Conservation (phyloP, 305 asterid genomes). For the Solanum aculeatissimum region DNA sequence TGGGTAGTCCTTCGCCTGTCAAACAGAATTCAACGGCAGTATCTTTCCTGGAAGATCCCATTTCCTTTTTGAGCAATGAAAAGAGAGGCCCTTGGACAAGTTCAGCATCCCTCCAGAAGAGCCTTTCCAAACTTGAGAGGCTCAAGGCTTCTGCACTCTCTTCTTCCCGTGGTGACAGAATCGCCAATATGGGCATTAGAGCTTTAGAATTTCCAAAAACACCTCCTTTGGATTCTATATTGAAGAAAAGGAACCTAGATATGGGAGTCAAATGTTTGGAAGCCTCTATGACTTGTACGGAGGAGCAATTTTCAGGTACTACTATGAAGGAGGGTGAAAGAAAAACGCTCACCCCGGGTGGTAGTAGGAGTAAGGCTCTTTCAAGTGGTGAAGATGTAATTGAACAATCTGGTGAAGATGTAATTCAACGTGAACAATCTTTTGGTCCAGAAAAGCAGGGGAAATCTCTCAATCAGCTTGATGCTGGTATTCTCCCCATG, state of each 20-base stretch:
- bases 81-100: slow-evolving; percentile 19
- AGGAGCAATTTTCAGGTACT: slow-evolving; percentile 20
- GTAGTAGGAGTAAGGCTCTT: slow-evolving; percentile 17
- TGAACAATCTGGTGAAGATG: slow-evolving; percentile 24
- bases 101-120: slow-evolving; percentile 59
- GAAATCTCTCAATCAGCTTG: slow-evolving; percentile 16
- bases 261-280: slow-evolving; percentile 15
- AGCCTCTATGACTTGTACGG: slow-evolving; percentile 14
- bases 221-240: slow-evolving; percentile 28
- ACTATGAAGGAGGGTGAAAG: slow-evolving; percentile 13
- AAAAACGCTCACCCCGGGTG: slow-evolving; percentile 6
- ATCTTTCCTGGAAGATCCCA: slow-evolving; percentile 36
- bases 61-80: slow-evolving; percentile 29
- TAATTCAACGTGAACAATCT: slow-evolving; percentile 25
- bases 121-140: slow-evolving; percentile 64
- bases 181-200: slow-evolving; percentile 38
- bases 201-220: slow-evolving; percentile 33
- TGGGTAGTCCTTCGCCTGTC: slow-evolving; percentile 32
- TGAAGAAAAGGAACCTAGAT: slow-evolving; percentile 13
- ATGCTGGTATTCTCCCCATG: slow-evolving; percentile 9
- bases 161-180: slow-evolving; percentile 43
- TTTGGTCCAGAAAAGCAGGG: slow-evolving; percentile 11
- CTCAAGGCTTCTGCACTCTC: slow-evolving; percentile 58
- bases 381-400: slow-evolving; percentile 9
- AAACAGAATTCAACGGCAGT: slow-evolving; percentile 21